Evolutionary conservation across 2,329 filamentous ascomycete genomes (phyloP), one percentile per base, ranked within the genome.

Genomic region (Venturia aucupariae): DNA sequence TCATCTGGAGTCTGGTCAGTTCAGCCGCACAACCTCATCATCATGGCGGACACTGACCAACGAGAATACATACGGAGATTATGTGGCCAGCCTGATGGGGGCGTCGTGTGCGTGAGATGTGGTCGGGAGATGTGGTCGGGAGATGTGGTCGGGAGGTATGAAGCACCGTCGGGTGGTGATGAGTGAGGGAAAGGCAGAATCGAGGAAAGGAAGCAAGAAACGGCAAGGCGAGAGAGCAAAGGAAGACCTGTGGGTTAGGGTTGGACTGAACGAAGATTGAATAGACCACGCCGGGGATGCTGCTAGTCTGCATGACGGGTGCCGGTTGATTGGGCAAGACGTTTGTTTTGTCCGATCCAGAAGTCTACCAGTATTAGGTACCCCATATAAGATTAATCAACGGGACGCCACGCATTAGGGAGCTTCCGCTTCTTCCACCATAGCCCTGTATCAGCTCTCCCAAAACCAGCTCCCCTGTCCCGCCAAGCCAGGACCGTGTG

Each of bases 331-430:
- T 57, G 51, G 51, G 27, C 51, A 30, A n/a, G 51, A 57, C 51
- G 30, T 57, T 57, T 57, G 51, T 57, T 57, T 57, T 57, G 51
- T 35, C 51, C 51, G 51, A 57, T 57, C 30, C 51, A 57, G 30
- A 35, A 51, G 46, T 22, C 46, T 22, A 6, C 22, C 46, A 51
- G 46, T 51, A 51, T 51, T 57, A n/a, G n/a, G n/a, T n/a, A 57
- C 51, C 51, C 51, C 51, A 57, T 57, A 57, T 57, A 57, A 57
- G 51, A 57, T 57, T 57, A 57, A 57, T 57, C 27, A 57, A 51
- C 46, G 46, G 46, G 46, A 51, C 46, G 46, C 46, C 51, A n/a
- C 51, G 15, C 51, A 57, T 57, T 57, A 57, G 51, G 30, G 51
- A 57, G 51, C 51, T 57, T 57, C 51, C 51, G 30, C 51, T 19